A percentile compares a stretch with the other conserved stretches of the same genome.
Conservation (phyloP, 192 early-diverging fungal species). For the Chytriomyces sp. region DNA sequence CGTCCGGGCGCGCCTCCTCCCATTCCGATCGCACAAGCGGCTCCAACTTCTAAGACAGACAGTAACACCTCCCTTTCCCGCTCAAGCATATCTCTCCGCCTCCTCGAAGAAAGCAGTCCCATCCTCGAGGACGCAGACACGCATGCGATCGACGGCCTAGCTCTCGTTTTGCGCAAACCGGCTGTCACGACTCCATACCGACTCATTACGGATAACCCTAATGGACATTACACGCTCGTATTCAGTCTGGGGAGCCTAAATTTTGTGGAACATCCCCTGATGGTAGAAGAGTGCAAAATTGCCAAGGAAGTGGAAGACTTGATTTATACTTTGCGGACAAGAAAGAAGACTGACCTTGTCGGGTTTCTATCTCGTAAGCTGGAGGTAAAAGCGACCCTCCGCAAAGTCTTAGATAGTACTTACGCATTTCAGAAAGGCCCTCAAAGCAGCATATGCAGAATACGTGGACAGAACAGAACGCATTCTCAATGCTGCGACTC, state of each 20-base stretch:
- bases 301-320: constrained; percentile 40
- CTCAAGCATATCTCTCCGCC: not conserved
- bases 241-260: constrained; percentile 39
- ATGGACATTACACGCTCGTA: constrained; percentile 39
- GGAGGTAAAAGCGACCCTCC: constrained; percentile 16
- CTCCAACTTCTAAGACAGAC: not conserved
- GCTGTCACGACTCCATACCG: not conserved
- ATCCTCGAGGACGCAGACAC: not conserved
- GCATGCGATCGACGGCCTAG: constrained; percentile 5
- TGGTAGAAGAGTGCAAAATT: constrained; percentile 48
- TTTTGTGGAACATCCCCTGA: constrained; percentile 52
- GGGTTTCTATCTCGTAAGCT: constrained; percentile 42
- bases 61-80: not conserved
- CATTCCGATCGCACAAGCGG: constrained; percentile 19
- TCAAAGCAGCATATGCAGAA: constrained; percentile 29
- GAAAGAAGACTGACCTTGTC: constrained; percentile 36
- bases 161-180: constrained; percentile 14
- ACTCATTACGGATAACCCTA: constrained; percentile 9
- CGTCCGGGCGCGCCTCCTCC: constrained; percentile 31
- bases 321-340: constrained; percentile 31
- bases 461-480: constrained; percentile 15
- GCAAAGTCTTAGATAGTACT: constrained; percentile 16
- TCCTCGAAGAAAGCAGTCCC: not conserved
- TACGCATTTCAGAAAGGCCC: not conserved
- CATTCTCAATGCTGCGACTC: not conserved